A percentile compares a stretch with the other conserved stretches of the same genome.
phyloP scores from a whole-genome alignment of 2,329 filamentous ascomycete genomes.

The Gremmenia infestans region DNA sequence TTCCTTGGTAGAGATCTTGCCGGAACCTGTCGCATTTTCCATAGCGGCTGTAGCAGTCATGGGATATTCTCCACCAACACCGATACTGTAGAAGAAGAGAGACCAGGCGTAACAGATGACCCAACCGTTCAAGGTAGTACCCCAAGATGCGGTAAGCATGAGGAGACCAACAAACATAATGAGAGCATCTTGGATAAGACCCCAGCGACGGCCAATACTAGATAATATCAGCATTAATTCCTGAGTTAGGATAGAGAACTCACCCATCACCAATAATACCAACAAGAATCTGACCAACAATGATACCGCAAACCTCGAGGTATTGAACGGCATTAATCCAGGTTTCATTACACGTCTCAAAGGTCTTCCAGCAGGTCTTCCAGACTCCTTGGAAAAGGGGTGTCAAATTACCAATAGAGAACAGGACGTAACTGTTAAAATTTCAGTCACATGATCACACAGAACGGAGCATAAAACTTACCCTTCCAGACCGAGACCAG shows the following conservation, averaged over 20 bases:
- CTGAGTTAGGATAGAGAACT: slow-evolving; percentile 24
- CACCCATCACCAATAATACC: slow-evolving; percentile 72
- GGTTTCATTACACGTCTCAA: slow-evolving; percentile 64
- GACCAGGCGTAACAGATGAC: slow-evolving; percentile 96
- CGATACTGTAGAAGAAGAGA: slow-evolving; percentile 81
- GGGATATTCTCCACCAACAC: slow-evolving; percentile 83
- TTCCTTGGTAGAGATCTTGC: slow-evolving; percentile 82
- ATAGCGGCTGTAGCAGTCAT: slow-evolving; percentile 96
- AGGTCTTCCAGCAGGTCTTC: slow-evolving; percentile 67
- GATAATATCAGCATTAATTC: slow-evolving; percentile 3
- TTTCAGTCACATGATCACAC: neutral
- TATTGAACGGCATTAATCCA: slow-evolving; percentile 86
- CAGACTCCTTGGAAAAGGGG: slow-evolving; percentile 75
- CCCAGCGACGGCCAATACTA: slow-evolving; percentile 87
- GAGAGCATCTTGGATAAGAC: slow-evolving; percentile 87
- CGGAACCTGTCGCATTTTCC: slow-evolving; percentile 81
- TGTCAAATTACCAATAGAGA: slow-evolving; percentile 91
- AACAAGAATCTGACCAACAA: slow-evolving; percentile 84
- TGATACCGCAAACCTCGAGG: slow-evolving; percentile 91
- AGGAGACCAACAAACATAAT: slow-evolving; percentile 94
- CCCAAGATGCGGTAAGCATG: slow-evolving; percentile 91
- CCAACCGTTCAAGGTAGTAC: slow-evolving; percentile 82
- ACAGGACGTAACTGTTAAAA: slow-evolving; percentile 71
- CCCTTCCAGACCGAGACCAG: slow-evolving; percentile 85
- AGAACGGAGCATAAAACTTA: slow-evolving; percentile 30